Evolutionary conservation across 805 yeast species (phyloP), one percentile per base, ranked within the genome.

Genomic region (Myxozyma sirexii): DNA sequence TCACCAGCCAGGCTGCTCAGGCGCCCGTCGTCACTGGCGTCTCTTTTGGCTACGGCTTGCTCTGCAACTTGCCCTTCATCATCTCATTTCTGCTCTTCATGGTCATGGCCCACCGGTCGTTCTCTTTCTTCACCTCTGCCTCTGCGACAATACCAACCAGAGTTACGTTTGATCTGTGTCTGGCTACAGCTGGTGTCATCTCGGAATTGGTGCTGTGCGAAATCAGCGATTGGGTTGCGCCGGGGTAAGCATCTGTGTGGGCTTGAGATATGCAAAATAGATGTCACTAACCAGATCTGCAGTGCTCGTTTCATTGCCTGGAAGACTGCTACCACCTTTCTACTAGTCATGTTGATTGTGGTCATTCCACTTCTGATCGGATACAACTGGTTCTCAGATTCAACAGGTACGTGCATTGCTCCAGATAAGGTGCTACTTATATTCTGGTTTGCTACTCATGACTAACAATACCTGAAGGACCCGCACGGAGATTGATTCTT

Each of bases 171-270:
- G 64, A 62, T 33, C 26, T 62, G 17, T 56, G 65, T 33, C 57
- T 62, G 29, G 66, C 64, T 10, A 60, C 66, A 6, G 66, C 66
- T n/a, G 66, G 66, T n/a, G 69, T 71, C n/a, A 59, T 75, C 7
- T 68, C 71, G 33, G 72, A 72, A 63, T 71, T 76, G 41, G 77
- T 74, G 8, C 67, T 76, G 39, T 75, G 78, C 62, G 79, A 76
- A 56, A 72, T 76, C 51, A 47, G 59, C 54, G 61, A 71, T 70
- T 27, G 74, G 71, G 49, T 53, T 37, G 29, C 61, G 57, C 57
- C 67, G 64, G 49, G 66, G 65, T 62, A 38, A 6, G 65, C 42
- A 6, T 17, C 24, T 49, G 6, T 17, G 48, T 61, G 12, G 2
- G 17, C 44, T 21, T 29, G 19, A 37, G 17, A 3, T 33, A 12